A percentile compares a stretch with the other conserved stretches of the same genome.
These are phyloP conservation scores for Candida koratica DNA, from an alignment of 805 yeast genomes.

Conservation along the genomic window DNA sequence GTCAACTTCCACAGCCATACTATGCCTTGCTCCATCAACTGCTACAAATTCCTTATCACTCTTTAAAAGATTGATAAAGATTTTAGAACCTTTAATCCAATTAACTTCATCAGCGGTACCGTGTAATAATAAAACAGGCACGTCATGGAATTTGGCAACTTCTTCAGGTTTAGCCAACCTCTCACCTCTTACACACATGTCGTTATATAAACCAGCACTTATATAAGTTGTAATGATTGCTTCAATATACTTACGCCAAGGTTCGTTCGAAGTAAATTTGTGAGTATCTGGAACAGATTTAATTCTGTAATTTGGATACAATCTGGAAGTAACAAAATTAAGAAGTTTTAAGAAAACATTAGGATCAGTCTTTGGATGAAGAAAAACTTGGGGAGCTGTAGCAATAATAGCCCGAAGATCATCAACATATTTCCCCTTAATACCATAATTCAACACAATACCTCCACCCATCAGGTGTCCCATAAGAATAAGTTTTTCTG, in stretches of 20 bases:
- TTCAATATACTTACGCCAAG: conserved; percentile 43
- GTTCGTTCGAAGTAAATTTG: conserved; percentile 48
- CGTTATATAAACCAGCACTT: conserved; percentile 56
- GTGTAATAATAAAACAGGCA: conserved; percentile 55
- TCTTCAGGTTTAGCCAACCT: conserved; percentile 36
- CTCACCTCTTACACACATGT: conserved; percentile 62
- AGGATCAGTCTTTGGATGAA: conserved; percentile 62
- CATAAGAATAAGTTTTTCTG: conserved; percentile 47
- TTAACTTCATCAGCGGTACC: conserved; percentile 64
- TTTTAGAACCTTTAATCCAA: conserved; percentile 44
- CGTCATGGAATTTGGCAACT: conserved; percentile 32
- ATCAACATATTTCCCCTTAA: conserved; percentile 48
- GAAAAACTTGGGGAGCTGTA: conserved; percentile 56
- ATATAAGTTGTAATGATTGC: conserved; percentile 41
- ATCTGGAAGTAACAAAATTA: conserved; percentile 35
- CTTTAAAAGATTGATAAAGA: conserved; percentile 35
- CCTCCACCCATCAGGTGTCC: conserved; percentile 89
- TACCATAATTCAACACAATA: conserved; percentile 57
- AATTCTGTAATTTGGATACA: conserved; percentile 48
- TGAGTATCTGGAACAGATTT: conserved; percentile 54
- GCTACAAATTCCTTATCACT: conserved; percentile 28
- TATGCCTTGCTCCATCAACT: conserved; percentile 38
- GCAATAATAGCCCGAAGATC: conserved; percentile 45
- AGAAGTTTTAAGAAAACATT: conserved; percentile 36
- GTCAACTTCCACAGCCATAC: conserved; percentile 28